Evolutionary conservation across 2,329 filamentous ascomycete species (phyloP).

Genomic region (Monascus ruber): DNA sequence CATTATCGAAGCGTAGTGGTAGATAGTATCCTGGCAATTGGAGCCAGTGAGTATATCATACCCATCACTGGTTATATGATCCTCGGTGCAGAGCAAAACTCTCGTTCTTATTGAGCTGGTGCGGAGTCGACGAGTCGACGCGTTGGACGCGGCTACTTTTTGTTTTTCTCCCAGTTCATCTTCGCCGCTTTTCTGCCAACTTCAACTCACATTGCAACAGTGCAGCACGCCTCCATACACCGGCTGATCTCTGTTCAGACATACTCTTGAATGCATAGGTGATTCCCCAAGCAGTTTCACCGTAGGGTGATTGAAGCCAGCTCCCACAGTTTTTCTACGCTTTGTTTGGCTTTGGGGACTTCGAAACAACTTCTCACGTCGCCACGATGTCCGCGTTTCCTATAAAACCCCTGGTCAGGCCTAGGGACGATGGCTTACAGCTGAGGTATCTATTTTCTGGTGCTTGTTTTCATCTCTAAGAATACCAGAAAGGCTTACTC

Average conservation of each 20-base stretch:
- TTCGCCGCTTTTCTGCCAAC: too few species aligned
- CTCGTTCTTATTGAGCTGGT: too few species aligned
- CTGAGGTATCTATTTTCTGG: conserved; percentile 23
- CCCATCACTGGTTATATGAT: conserved; percentile 10
- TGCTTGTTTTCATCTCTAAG: not conserved
- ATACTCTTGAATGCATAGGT: not conserved
- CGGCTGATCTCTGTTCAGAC: not conserved
- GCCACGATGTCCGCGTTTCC: conserved; percentile 23
- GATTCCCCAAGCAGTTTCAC: too few species aligned
- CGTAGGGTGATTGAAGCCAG: not conserved
- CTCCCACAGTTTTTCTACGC: not conserved
- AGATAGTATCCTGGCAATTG: conserved; percentile 11
- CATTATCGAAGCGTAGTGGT: conserved; percentile 46
- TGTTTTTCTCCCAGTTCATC: too few species aligned
- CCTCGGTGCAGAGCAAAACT: too few species aligned
- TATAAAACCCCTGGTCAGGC: conserved; percentile 26
- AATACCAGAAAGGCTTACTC: conserved; percentile 3
- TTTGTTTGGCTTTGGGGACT: not conserved
- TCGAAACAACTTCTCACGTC: not conserved
- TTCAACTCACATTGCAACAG: too few species aligned
- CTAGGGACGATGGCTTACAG: conserved; percentile 30
- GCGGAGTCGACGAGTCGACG: too few species aligned
- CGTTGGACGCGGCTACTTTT: too few species aligned
- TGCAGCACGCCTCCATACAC: too few species aligned
- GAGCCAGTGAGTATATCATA: conserved; percentile 12